phyloP scores from a whole-genome alignment of 768 basidiomycete genomes.

The Termitomyces sp. region DNA sequence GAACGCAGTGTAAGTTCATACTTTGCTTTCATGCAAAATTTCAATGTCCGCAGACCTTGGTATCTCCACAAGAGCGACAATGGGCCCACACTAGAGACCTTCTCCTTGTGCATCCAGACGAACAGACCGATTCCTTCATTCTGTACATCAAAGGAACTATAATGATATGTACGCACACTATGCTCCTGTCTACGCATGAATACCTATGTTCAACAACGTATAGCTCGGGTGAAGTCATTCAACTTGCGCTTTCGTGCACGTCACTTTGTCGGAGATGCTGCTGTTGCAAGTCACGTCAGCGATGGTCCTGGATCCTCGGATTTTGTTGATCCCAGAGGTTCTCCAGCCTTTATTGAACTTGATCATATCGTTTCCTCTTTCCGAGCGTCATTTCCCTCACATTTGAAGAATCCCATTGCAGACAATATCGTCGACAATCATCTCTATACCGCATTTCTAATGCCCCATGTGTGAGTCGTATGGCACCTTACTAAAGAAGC shows the following conservation, averaged over 20 bases:
- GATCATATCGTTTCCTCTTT: constrained; percentile 55
- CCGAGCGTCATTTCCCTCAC: constrained; percentile 49
- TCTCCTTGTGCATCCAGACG: constrained; percentile 53
- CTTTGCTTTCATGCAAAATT: neutral
- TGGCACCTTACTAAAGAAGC: neutral
- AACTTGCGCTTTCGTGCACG: constrained; percentile 60
- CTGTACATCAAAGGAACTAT: constrained; percentile 67
- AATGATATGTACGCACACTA: constrained; percentile 41
- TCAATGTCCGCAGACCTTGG: constrained; percentile 30
- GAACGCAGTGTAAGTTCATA: constrained; percentile 47
- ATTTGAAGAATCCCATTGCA: constrained; percentile 49
- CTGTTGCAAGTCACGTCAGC: constrained; percentile 34
- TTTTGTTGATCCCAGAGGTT: constrained; percentile 52
- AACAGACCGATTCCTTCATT: constrained; percentile 64
- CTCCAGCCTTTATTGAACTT: constrained; percentile 58
- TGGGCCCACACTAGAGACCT: constrained; percentile 61
- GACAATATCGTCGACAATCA: constrained; percentile 55
- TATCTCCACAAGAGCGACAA: constrained; percentile 50
- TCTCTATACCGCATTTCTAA: constrained; percentile 43
- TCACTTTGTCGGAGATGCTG: constrained; percentile 53
- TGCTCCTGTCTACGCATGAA: neutral
- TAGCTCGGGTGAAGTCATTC: constrained; percentile 53
- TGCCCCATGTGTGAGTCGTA: constrained; percentile 32
- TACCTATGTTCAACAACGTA: neutral
- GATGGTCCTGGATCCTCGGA: constrained; percentile 34